phyloP scores from a whole-genome alignment of 441 rosid species.

The Omphalea diandra region DNA sequence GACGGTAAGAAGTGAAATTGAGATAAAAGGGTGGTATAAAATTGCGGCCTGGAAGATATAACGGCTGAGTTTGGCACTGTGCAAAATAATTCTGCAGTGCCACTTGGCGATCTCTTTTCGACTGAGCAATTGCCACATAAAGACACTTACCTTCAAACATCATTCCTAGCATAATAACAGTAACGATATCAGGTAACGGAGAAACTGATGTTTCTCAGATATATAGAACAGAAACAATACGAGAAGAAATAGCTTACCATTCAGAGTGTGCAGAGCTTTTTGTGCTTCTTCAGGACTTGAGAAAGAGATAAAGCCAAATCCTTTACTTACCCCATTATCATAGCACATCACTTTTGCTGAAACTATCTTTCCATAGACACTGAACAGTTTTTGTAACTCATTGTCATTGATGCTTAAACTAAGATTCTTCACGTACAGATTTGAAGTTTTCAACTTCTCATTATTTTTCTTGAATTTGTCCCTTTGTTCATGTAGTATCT shows the following conservation, averaged over 20 bases:
- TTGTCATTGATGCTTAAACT: slow-evolving; percentile 40
- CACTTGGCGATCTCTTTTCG: slow-evolving; percentile 43
- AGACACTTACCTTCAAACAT: slow-evolving; percentile 40
- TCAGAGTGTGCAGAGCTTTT: slow-evolving; percentile 35
- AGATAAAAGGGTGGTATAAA: slow-evolving; percentile 20
- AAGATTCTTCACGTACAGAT: slow-evolving; percentile 67
- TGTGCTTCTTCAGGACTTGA: slow-evolving; percentile 53
- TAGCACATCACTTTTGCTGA: slow-evolving; percentile 53
- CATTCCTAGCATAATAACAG: slow-evolving; percentile 34
- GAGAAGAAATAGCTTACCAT: slow-evolving; percentile 38
- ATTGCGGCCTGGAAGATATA: slow-evolving; percentile 20
- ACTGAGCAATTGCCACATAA: slow-evolving; percentile 60
- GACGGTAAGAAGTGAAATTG: slow-evolving; percentile 20
- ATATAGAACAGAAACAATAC: neutral
- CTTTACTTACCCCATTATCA: slow-evolving; percentile 53
- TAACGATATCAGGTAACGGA: slow-evolving; percentile 10
- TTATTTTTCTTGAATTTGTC: slow-evolving; percentile 23
- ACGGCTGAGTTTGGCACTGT: slow-evolving; percentile 15
- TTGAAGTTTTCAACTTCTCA: slow-evolving; percentile 34
- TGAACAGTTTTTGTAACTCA: slow-evolving; percentile 42
- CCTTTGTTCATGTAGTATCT: slow-evolving; percentile 33
- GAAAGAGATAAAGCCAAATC: slow-evolving; percentile 75
- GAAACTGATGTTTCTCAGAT: slow-evolving; percentile 14
- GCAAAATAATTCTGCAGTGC: slow-evolving; percentile 31
- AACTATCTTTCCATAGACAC: slow-evolving; percentile 45